Evolutionary conservation across 202 grass and related monocot species (phyloP).

Genomic region (Carex sylvatica): DNA sequence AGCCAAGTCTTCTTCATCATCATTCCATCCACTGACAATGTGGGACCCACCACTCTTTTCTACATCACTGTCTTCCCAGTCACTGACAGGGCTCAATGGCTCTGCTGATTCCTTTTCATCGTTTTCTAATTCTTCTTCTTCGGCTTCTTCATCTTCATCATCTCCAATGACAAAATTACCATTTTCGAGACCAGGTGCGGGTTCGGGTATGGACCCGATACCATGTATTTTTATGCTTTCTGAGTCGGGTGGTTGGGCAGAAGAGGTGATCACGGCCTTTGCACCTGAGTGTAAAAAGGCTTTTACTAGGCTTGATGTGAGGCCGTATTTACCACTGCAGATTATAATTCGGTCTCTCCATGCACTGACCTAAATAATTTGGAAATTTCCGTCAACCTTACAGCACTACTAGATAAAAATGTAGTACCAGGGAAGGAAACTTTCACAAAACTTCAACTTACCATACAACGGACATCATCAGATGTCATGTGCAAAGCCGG

Average conservation of each 20-base stretch:
- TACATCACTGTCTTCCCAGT: conserved; percentile 87
- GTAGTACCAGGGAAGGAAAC: background rate
- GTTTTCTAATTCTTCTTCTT: conserved; percentile 53
- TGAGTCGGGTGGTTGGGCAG: conserved; percentile 64
- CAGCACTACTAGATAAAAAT: background rate
- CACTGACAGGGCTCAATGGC: conserved; percentile 67
- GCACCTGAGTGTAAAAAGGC: conserved; percentile 84
- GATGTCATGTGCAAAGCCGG: conserved; percentile 85
- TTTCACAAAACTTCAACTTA: conserved; percentile 35
- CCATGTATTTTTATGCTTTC: conserved; percentile 52
- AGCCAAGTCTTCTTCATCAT: conserved; percentile 78
- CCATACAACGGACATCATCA: conserved; percentile 96
- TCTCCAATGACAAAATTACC: conserved; percentile 88
- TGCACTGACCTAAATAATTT: conserved; percentile 66
- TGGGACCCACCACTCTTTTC: conserved; percentile 44
- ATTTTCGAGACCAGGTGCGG: conserved; percentile 47
- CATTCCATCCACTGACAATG: conserved; percentile 29
- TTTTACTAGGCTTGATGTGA: conserved; percentile 63
- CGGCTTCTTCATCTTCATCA: conserved; percentile 64
- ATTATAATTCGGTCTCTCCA: conserved; percentile 94
- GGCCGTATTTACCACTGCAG: conserved; percentile 69
- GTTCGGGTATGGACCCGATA: conserved; percentile 48
- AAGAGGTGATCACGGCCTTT: conserved; percentile 84
- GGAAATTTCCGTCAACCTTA: conserved; percentile 23
- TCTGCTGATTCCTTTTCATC: conserved; percentile 54